Evolutionary conservation across 441 rosid genomes (phyloP).

Genomic region (Brassica hybrid): DNA sequence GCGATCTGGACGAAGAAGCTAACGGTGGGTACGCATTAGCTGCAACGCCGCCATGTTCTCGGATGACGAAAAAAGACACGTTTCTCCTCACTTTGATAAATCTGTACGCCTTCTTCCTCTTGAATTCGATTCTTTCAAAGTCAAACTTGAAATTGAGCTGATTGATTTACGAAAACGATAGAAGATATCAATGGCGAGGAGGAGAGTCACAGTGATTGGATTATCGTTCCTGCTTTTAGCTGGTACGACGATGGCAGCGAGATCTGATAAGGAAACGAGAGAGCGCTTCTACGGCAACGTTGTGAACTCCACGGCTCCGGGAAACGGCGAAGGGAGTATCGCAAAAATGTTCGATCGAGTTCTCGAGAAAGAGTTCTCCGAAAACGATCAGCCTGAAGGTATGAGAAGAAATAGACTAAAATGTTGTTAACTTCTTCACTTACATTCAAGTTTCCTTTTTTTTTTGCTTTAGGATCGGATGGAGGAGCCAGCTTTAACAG

Average conservation of each 20-base stretch:
- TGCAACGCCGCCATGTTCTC: conserved; percentile 76
- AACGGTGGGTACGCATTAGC: conserved; percentile 81
- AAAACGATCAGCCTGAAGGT: conserved; percentile 92
- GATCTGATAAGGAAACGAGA: conserved; percentile 88
- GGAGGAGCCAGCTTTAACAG: conserved; percentile 85
- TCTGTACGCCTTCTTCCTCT: conserved; percentile 47
- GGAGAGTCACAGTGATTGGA: conserved; percentile 45
- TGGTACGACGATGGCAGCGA: conserved; percentile 44
- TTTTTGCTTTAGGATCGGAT: conserved; percentile 60
- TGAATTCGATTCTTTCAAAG: not conserved
- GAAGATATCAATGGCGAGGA: conserved; percentile 43
- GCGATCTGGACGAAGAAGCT: conserved; percentile 40
- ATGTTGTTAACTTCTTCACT: not conserved
- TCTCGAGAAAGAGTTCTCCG: conserved; percentile 92
- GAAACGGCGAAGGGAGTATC: conserved; percentile 70
- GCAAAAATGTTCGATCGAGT: conserved; percentile 95
- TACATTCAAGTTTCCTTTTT: conserved; percentile 17
- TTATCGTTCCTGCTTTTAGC: conserved; percentile 41
- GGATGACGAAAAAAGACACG: conserved; percentile 75
- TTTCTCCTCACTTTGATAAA: conserved; percentile 71
- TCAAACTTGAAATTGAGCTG: not conserved
- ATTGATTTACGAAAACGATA: not conserved
- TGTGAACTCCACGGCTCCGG: conserved; percentile 72
- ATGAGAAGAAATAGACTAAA: no score
- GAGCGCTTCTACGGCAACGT: conserved; percentile 91